phyloP scores from a whole-genome alignment of 495 filamentous ascomycete genomes.

The Penicillium salamii region DNA sequence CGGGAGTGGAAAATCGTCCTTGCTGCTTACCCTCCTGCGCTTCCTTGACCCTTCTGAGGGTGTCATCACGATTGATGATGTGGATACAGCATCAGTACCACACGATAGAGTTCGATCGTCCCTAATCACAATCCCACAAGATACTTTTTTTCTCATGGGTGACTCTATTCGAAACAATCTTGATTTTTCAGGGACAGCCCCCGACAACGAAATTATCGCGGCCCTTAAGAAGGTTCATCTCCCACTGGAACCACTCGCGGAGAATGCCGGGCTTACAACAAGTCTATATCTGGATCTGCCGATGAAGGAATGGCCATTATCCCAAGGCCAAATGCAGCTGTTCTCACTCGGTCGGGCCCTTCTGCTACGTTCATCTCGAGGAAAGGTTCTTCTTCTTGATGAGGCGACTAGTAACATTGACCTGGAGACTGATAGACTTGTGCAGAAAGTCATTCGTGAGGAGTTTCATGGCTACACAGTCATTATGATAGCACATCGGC shows the following conservation, averaged over 20 bases:
- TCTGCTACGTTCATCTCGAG: slow-evolving; percentile 33
- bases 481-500: slow-evolving; percentile 45
- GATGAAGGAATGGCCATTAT: slow-evolving; percentile 34
- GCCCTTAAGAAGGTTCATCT: no score
- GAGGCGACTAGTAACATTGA: slow-evolving; percentile 53
- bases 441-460: slow-evolving; percentile 39
- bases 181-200: neutral
- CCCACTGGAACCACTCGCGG: neutral
- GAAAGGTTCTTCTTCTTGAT: slow-evolving; percentile 34
- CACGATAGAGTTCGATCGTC: neutral
- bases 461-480: slow-evolving; percentile 48
- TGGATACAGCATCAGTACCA: neutral
- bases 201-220: neutral
- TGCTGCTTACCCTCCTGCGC: neutral
- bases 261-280: slow-evolving; percentile 45
- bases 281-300: slow-evolving; percentile 36
- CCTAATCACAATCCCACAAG: neutral
- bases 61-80: neutral
- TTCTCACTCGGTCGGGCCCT: slow-evolving; percentile 53
- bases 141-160: neutral
- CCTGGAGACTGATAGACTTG: slow-evolving; percentile 38
- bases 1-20: neutral
- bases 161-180: neutral
- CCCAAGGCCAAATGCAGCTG: slow-evolving; percentile 54
- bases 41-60: neutral